Evolutionary conservation across 805 yeast species (phyloP).

Genomic region (Myxozyma neglecta): DNA sequence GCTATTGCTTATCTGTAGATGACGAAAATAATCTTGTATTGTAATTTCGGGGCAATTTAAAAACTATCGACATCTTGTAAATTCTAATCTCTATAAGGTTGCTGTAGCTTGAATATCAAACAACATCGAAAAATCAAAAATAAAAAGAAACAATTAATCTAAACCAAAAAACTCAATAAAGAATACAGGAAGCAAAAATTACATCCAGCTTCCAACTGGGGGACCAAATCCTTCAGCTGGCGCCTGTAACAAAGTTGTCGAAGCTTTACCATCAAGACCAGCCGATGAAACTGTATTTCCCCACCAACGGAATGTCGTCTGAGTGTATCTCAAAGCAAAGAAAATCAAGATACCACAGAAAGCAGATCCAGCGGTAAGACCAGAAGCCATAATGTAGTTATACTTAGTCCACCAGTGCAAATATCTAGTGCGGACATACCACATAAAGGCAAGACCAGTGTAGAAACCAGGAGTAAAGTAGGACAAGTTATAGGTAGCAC

Average conservation of each 20-base stretch:
- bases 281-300: slow-evolving; percentile 46
- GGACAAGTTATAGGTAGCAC: slow-evolving; percentile 24
- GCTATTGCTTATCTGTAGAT: too few relatives aligned
- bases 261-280: slow-evolving; percentile 24
- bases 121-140: too few relatives aligned
- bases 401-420: slow-evolving; percentile 75
- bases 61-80: too few relatives aligned
- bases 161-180: not conserved
- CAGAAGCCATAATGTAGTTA: slow-evolving; percentile 65
- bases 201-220: slow-evolving; percentile 40
- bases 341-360: slow-evolving; percentile 61
- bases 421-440: slow-evolving; percentile 55
- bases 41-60: too few relatives aligned
- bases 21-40: too few relatives aligned
- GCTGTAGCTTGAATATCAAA: too few relatives aligned
- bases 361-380: slow-evolving; percentile 65
- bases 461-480: slow-evolving; percentile 46
- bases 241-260: slow-evolving; percentile 4
- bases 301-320: slow-evolving; percentile 54
- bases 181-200: slow-evolving; percentile 41
- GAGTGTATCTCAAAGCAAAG: slow-evolving; percentile 46
- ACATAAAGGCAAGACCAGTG: slow-evolving; percentile 56
- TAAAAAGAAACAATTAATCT: not conserved
- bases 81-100: too few relatives aligned
- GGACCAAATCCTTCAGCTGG: slow-evolving; percentile 29